Conservation (phyloP, 2,329 filamentous ascomycete genomes). For the Lasiodiplodia sp. region DNA sequence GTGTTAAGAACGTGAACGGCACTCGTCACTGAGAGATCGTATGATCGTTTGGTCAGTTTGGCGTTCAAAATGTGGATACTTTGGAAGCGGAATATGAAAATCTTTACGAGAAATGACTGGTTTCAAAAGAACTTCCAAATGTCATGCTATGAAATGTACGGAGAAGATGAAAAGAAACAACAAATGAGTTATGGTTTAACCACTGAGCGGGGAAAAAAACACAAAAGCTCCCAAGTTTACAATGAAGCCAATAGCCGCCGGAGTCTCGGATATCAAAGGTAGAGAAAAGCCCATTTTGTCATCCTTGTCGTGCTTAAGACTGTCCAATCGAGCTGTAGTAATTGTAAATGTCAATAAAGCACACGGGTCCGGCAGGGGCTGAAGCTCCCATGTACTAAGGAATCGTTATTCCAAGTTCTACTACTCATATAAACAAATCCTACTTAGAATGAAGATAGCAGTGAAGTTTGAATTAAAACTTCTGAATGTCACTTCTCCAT, state of each 20-base stretch:
- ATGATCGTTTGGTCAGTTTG: background rate
- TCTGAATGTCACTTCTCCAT: too few species aligned
- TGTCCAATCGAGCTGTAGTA: too few species aligned
- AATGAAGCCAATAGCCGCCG: background rate
- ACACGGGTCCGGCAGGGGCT: too few species aligned
- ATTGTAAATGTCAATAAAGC: too few species aligned
- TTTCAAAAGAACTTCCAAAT: background rate
- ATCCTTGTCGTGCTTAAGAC: too few species aligned
- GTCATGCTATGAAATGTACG: background rate
- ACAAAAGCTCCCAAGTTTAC: background rate
- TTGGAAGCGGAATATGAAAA: background rate
- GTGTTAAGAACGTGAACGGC: slow-evolving; percentile 58
- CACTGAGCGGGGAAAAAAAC: background rate
- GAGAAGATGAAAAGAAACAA: background rate
- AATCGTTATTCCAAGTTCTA: too few species aligned
- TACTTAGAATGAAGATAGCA: too few species aligned
- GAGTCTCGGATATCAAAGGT: background rate
- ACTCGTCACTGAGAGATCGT: slow-evolving; percentile 39
- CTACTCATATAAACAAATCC: too few species aligned
- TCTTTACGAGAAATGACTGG: background rate
- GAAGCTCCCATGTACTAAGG: too few species aligned
- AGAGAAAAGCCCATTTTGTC: background rate
- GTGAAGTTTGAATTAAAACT: too few species aligned
- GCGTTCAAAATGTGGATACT: background rate
- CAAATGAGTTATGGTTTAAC: background rate